Base-by-base conservation (phyloP, 352 stramenopile genomes). In the Phytopythium boreale region DNA sequence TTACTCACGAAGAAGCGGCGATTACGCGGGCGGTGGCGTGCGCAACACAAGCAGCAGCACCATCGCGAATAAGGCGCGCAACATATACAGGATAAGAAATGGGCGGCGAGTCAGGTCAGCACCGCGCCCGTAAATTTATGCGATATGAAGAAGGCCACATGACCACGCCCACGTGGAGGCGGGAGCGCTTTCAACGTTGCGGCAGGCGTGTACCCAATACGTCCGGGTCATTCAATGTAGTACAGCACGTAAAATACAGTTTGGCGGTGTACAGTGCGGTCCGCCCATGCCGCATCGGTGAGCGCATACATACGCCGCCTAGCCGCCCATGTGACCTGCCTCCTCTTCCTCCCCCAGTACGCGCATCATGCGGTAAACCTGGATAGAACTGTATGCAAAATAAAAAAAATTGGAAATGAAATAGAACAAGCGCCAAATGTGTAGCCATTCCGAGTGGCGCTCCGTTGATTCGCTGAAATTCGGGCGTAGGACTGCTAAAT, bases 91-190 rank as follows among this genome's bases (percentile, higher is more conserved):
- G 11, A 39, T 39, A 39, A 39, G 34, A 14, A 10, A 10, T 53
- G 3, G 11, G 14, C 2, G 47, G 27, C n/a, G 47, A 31, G 47
- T 31, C 47, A 53, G 47, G 14, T 53, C 47, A 31, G n/a, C 47
- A 29, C 19, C 6, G 47, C 47, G 47, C 27, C 29, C 6, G 47
- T 53, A n/a, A n/a, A n/a, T n/a, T n/a, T n/a, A 31, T 56, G 49
- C 49, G 49, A 56, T 39, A 57, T 36, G 51, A 34, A 57, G 29
- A 9, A 26, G 51, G 15, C 27, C 51, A 57, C 51, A 27, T 43
- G 51, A 39, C 34, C 34, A 39, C 51, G 51, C 51, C 51, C 51
- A 57, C 29, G 51, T 57, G 51, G 51, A 57, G 29, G 51, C n/a
- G 19, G 29, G 7, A 34, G 29, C 4, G 7, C n/a, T 22, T 4